Conservation (phyloP, 1,139 yeast species). For the Geotrichum restrictum region DNA sequence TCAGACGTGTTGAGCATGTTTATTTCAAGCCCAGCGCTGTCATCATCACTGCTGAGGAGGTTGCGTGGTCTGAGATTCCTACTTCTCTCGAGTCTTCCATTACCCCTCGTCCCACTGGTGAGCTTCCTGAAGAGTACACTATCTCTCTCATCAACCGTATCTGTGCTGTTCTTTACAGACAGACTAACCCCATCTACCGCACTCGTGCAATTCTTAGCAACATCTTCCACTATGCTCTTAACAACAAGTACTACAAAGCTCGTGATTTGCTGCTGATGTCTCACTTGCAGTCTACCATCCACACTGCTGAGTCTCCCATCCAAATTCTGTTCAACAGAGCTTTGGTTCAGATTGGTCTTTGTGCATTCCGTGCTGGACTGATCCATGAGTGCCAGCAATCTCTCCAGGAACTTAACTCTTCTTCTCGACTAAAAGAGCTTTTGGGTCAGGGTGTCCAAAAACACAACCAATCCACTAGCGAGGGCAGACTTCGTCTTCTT, state of each 20-base stretch:
- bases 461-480: slow-evolving; percentile 46
- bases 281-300: slow-evolving; percentile 76
- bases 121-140: slow-evolving; percentile 37
- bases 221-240: slow-evolving; percentile 87
- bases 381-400: slow-evolving; percentile 84
- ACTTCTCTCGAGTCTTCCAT: slow-evolving; percentile 34
- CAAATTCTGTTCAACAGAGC: slow-evolving; percentile 95
- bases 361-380: slow-evolving; percentile 90
- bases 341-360: slow-evolving; percentile 88
- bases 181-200: slow-evolving; percentile 63
- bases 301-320: slow-evolving; percentile 75
- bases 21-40: slow-evolving; percentile 87
- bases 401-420: slow-evolving; percentile 82
- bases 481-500: slow-evolving; percentile 76
- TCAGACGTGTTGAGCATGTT: slow-evolving; percentile 85
- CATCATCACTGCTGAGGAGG: slow-evolving; percentile 62
- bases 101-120: slow-evolving; percentile 36
- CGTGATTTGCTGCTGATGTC: slow-evolving; percentile 84
- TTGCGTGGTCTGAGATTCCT: slow-evolving; percentile 61
- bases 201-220: slow-evolving; percentile 82
- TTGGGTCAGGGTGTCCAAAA: slow-evolving; percentile 89
- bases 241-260: slow-evolving; percentile 76
- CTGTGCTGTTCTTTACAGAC: slow-evolving; percentile 61
- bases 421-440: slow-evolving; percentile 83
- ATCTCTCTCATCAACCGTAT: slow-evolving; percentile 61